These are phyloP conservation scores for Marsdenia floribunda DNA, from an alignment of 257 asterid genomes.

Conservation along the genomic window DNA sequence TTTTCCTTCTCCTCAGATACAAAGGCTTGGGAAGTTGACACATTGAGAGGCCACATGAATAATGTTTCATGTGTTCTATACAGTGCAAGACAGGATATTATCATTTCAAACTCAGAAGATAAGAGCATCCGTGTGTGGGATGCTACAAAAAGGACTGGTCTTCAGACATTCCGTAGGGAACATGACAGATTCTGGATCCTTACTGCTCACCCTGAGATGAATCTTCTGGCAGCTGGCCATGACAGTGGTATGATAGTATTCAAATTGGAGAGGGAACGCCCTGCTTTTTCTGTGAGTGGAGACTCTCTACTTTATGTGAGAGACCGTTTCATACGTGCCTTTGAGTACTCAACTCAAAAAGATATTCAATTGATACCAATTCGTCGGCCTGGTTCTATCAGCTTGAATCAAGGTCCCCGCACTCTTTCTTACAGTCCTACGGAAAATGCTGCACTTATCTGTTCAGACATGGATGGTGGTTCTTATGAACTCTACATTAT, in stretches of 20 bases:
- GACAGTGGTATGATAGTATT: conserved; percentile 98
- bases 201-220: conserved; percentile 94
- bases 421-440: conserved; percentile 91
- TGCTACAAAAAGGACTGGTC: conserved; percentile 94
- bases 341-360: conserved; percentile 81
- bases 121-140: conserved; percentile 98
- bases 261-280: conserved; percentile 96
- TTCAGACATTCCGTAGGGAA: conserved; percentile 98
- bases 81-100: conserved; percentile 86
- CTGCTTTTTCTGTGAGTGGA: conserved; percentile 78
- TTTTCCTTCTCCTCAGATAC: conserved; percentile 54
- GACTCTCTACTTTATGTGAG: conserved; percentile 80
- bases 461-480: conserved; percentile 91
- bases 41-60: conserved; percentile 96
- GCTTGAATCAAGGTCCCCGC: conserved; percentile 82
- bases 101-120: conserved; percentile 95
- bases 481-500: conserved; percentile 78
- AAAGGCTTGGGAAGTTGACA: conserved; percentile 99
- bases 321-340: conserved; percentile 79
- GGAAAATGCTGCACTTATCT: conserved; percentile 80
- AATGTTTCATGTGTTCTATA: conserved; percentile 88
- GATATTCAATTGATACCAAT: conserved; percentile 85
- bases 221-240: conserved; percentile 97
- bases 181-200: conserved; percentile 99
- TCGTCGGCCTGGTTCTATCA: conserved; percentile 82